A percentile compares a stretch with the other conserved stretches of the same genome.
Evolutionary conservation across 2,329 filamentous ascomycete genomes (phyloP).

Genomic region (Fusarium torulosum): DNA sequence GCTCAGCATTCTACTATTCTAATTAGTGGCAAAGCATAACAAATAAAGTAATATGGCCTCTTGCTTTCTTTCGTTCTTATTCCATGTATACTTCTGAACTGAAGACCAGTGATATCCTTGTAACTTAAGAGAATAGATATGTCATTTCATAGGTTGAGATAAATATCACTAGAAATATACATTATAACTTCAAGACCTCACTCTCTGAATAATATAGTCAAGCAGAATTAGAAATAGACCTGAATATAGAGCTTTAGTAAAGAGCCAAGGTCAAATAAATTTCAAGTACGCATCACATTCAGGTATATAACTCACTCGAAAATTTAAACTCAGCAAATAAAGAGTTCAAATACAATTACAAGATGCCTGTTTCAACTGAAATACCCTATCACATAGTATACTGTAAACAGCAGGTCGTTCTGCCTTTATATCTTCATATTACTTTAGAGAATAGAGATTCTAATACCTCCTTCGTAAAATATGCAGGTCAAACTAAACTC

Average conservation of each 20-base stretch:
- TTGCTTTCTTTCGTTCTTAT: background rate
- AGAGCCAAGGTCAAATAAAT: background rate
- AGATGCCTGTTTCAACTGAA: too few relatives aligned
- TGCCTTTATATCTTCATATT: too few relatives aligned
- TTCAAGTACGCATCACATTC: background rate
- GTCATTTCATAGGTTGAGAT: background rate
- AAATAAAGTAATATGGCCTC: background rate
- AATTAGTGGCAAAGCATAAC: background rate
- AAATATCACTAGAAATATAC: background rate
- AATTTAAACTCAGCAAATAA: background rate
- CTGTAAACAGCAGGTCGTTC: too few relatives aligned
- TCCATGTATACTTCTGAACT: background rate
- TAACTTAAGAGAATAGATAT: background rate
- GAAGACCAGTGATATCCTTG: background rate
- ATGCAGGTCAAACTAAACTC: background rate
- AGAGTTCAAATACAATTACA: too few relatives aligned
- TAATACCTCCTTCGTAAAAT: background rate
- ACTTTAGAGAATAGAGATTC: background rate
- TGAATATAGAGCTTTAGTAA: background rate
- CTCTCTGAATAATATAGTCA: background rate
- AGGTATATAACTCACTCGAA: fast-evolving
- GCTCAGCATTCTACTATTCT: too few relatives aligned
- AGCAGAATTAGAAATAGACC: background rate
- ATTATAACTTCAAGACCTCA: background rate
- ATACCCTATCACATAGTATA: too few relatives aligned